Base-by-base conservation (phyloP, 2,329 filamentous ascomycete species). In the Amphichorda felina region DNA sequence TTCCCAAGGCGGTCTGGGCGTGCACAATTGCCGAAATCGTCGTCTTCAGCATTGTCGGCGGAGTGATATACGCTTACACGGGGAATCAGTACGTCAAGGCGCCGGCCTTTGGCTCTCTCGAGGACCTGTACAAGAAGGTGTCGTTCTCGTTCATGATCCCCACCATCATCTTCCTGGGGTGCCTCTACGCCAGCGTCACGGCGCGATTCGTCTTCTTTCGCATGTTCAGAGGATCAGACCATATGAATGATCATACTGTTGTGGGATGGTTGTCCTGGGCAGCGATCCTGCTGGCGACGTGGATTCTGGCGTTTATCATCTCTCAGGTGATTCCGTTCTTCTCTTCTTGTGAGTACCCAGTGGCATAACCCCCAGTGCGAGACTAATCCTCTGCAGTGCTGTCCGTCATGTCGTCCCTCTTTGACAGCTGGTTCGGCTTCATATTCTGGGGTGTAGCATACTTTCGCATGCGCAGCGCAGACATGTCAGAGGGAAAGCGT, bases 111-210 rank as follows among this genome's bases (percentile, higher is more conserved):
- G 87, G 86, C 9, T 88, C 84, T 1, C 65, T 95, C 16, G 70
- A 81, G 29, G 74, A 83, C 32, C 66, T 80, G 2, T 91, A 80
- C 62, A 87, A 91, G 63, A 94, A 94, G 63, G 70, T 91, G 2
- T 74, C 84, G 0, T 95, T 94, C 59, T 87, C 82, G 10, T 94
- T 95, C 64, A 94, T 94, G 87, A 82, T 95, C 22, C 88, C 88
- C 0, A 95, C 88, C 0, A 70, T 95, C 44, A 86, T 95, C 51
- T 95, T 95, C 64, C 61, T 95, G 4, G 88, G 88, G 7, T 85
- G 93, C 1, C 60, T 95, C 14, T 95, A 95, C 53, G 87, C 88
- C 11, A 91, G 84, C 0, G 85, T 95, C 2, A 88, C 85, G 4
- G 82, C 83, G 1, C 81, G 88, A 21, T 94, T 95, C 61, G 65